Base-by-base conservation (phyloP, 129 eudicot species). In the Centella asiatica region DNA sequence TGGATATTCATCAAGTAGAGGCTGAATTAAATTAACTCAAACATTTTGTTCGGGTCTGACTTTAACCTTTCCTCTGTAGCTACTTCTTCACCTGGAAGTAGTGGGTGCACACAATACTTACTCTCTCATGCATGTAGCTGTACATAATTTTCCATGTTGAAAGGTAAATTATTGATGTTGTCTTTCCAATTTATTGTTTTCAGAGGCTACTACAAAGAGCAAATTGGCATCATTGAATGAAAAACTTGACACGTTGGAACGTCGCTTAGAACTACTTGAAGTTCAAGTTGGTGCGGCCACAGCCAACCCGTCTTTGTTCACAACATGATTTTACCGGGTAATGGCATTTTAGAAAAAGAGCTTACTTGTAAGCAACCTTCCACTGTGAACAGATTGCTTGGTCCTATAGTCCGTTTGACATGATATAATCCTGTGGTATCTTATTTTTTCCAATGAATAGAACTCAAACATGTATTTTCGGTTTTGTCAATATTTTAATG, bases 191-290 rank as follows among this genome's bases (percentile, higher is more conserved):
- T 47, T 63, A 52, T 69, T 47, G 39, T 64, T 68, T 70, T 50
- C 83, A 87, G 96, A 93, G 79, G 95, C 95, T 22, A 87, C 96
- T 44, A 85, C 99, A 51, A 93, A 93, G 84, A 93, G 87, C 74
- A 93, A 93, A 74, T 58, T 93, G 75, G 87, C 96, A 34, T 72
- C 89, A 45, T 56, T 87, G 81, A 93, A 93, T 73, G 96, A 93
- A 87, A 93, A 93, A 81, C 96, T 93, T 54, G 99, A 85, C 56
- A 93, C 86, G 0, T 66, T 87, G 66, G 95, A 85, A 80, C 88
- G 96, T 45, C 92, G 95, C 26, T 79, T 93, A 28, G 96, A 93
- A 82, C 60, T 85, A 83, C 83, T 93, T 49, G 96, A 93, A 80
- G 99, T 87, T 31, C 96, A 93, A 87, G 95, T 84, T 76, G 62